These are phyloP conservation scores for Collybiopsis luxurians DNA, from an alignment of 768 basidiomycete species.

Conservation along the genomic window DNA sequence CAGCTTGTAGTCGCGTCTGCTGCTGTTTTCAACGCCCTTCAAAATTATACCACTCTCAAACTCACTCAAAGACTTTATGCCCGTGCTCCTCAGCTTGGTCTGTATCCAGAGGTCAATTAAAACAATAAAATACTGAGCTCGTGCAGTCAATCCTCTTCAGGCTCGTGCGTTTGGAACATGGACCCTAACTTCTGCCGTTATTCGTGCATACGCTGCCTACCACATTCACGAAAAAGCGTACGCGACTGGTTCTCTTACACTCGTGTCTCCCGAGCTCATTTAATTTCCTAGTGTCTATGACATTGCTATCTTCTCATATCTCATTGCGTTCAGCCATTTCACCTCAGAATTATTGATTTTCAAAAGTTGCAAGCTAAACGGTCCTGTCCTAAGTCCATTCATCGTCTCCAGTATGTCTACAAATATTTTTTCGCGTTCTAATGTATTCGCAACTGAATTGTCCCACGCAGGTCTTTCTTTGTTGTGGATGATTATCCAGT, in stretches of 20 bases:
- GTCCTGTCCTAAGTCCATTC: conserved; percentile 67
- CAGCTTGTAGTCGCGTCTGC: conserved; percentile 76
- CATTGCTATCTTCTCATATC: conserved; percentile 83
- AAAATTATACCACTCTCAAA: conserved; percentile 77
- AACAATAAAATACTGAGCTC: no score
- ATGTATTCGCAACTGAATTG: conserved; percentile 9
- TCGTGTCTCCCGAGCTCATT: conserved; percentile 9
- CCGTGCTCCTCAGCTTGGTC: conserved; percentile 25
- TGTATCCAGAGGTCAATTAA: no score
- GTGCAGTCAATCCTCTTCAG: conserved; percentile 78
- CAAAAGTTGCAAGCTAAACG: conserved; percentile 61
- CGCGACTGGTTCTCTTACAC: conserved; percentile 24
- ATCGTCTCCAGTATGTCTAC: conserved; percentile 82
- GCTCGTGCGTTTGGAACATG: conserved; percentile 89
- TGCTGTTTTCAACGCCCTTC: conserved; percentile 82
- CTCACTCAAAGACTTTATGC: conserved; percentile 79
- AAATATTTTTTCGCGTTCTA: background rate
- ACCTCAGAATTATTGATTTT: conserved; percentile 83
- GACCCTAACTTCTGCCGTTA: conserved; percentile 83
- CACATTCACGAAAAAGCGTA: conserved; percentile 82
- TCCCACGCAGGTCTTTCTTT: conserved; percentile 55
- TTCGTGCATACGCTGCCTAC: conserved; percentile 88
- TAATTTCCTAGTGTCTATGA: conserved; percentile 70
- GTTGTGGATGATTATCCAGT: conserved; percentile 85
- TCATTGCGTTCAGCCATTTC: conserved; percentile 90